These are phyloP conservation scores for Daldinia bambusicola DNA, from an alignment of 495 filamentous ascomycete species.

Conservation along the genomic window DNA sequence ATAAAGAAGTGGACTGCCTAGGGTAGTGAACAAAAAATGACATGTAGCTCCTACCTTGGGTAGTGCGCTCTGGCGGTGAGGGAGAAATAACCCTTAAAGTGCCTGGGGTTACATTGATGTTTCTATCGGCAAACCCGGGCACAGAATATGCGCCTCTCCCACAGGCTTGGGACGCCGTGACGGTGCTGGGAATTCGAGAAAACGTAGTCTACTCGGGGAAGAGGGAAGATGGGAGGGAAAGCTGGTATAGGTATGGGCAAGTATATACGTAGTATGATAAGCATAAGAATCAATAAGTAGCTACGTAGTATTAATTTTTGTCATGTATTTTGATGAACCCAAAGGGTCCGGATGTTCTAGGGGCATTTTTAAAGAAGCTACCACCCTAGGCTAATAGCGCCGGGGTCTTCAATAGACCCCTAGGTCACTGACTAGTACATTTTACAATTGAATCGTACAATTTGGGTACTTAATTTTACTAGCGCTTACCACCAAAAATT, in stretches of 20 bases:
- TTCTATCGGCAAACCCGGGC: slow-evolving; percentile 3
- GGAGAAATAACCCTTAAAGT: neutral
- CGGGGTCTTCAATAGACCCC: too few species aligned
- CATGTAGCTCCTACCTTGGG: neutral
- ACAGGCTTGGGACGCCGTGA: neutral
- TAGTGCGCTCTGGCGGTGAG: slow-evolving; percentile 3
- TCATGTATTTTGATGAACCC: neutral
- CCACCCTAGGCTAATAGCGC: too few species aligned
- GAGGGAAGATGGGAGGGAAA: neutral
- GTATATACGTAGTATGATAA: neutral
- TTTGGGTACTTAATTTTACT: too few species aligned
- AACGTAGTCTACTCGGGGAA: neutral
- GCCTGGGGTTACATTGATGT: neutral
- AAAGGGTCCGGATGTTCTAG: neutral
- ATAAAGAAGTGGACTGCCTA: slow-evolving; percentile 1
- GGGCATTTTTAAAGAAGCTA: neutral
- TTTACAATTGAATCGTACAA: too few species aligned
- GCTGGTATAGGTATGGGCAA: neutral
- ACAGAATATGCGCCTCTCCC: neutral
- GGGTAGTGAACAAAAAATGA: neutral
- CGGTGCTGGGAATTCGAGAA: neutral
- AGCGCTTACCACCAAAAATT: too few species aligned
- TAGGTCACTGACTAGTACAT: too few species aligned
- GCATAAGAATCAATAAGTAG: neutral
- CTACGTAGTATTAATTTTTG: neutral